Evolutionary conservation across 106 monocot species (phyloP), one percentile per base, ranked within the genome.

Genomic region (Agapanthus africanus): DNA sequence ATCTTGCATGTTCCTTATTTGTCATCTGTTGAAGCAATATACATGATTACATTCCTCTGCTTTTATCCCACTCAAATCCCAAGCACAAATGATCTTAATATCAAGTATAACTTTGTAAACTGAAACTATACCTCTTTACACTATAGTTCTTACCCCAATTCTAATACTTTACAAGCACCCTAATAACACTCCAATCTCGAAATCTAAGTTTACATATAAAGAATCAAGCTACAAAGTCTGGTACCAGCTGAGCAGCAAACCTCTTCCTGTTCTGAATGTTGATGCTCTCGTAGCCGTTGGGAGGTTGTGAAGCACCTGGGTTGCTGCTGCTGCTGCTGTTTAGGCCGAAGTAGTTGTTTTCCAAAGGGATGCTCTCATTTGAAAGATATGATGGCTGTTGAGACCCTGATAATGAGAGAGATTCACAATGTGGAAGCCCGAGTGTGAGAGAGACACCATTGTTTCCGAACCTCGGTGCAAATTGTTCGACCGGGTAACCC

Each of bases 381-480:
- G 79, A 65, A 40, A 89, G 38, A 40, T 76, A 83, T 16, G 90
- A 63, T 21, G 78, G 73, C 27, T 77, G 82, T 7, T 14, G n/a
- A n/a, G 78, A 31, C 40, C 59, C 79, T 14, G 88, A 70, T 7
- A 84, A 50, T 2, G 85, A 66, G 27, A 49, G 30, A n/a, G 66
- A 40, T 31, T 84, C 84, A 28, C 80, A 79, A 40, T 84, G 88
- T 23, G 60, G 82, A 1, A 85, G 88, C 38, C 84, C 88, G 0
- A 89, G 84, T 9, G 88, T 89, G 26, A 89, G 84, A 18, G 88
- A 84, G 22, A 89, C 88, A 4, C 77, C 84, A 32, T 85, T 82
- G 19, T 74, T 71, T 36, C 74, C 72, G 42, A 74, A 85, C 44
- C 79, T 76, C 11, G 71, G 78, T 5, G 75, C 47, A 49, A 84